Evolutionary conservation across 2,329 filamentous ascomycete genomes (phyloP), one percentile per base, ranked within the genome.

Genomic region (Emmonsia crescens): DNA sequence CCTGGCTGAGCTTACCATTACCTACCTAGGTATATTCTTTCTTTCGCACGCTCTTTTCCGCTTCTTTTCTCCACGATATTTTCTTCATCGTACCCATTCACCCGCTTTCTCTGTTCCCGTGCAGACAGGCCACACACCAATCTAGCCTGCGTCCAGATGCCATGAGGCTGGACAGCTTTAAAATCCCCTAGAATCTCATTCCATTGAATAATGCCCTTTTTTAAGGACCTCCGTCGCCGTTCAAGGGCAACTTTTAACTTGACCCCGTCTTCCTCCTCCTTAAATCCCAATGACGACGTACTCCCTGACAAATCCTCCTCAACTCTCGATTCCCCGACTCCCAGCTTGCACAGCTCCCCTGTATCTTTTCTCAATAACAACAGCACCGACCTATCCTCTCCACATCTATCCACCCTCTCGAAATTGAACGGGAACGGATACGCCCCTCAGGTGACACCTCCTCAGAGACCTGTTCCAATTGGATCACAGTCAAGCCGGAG

Each of bases 151-250:
- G 38, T 19, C 38, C 24, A 58, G 36, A 2, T 46, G 16, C 40
- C 36, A 40, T 16, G 40, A 24, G 31, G 24, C n/a, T 3, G 21
- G 24, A n/a, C 36, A 10, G 24, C n/a, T 46, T 44, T 10, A 31
- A n/a, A 14, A 19, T 21, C 31, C 16, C 27, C 51, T 38, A 46
- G 38, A 56, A 31, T 27, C 38, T 38, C 21, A 57, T 14, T 36
- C 16, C 51, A 44, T 57, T 24, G 3, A 48, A 59, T 29, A 61
- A 80, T 80, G 78, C 73, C 86, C 51, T 89, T 95, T 71, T 81
- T 94, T 69, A 89, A 85, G 75, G 85, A 88, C 71, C 77, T 96
- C 61, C 88, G 89, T 68, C 85, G 89, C 68, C 86, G 87, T 68
- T 94, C 89, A 61, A 87, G 82, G 73, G 83, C 86, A 64, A 91